phyloP scores from a whole-genome alignment of 2,329 filamentous ascomycete genomes.

The Ceratocystis eucalypticola region DNA sequence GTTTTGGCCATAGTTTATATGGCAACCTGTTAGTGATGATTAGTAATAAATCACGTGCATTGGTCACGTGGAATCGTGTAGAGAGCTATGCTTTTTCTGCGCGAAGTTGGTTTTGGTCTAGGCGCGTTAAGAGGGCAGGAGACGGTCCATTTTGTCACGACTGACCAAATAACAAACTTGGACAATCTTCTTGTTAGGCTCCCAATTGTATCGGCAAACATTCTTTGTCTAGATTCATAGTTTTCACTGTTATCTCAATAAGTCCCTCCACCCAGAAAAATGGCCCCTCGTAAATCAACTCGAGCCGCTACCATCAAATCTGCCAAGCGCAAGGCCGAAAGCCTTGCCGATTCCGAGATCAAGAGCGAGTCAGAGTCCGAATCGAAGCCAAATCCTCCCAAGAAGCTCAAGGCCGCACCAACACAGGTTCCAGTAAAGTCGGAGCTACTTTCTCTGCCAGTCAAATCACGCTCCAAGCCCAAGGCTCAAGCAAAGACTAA shows the following conservation, averaged over 20 bases:
- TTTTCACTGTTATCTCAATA: not conserved
- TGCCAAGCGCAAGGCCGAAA: slow-evolving; percentile 20
- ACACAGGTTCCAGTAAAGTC: not conserved
- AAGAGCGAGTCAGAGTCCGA: slow-evolving; percentile 21
- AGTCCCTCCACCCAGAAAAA: not conserved
- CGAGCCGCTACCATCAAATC: slow-evolving; percentile 6
- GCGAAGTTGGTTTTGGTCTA: not conserved
- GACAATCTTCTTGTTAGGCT: too few species aligned
- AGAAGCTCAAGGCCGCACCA: slow-evolving; percentile 31
- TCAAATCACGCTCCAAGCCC: slow-evolving; percentile 11
- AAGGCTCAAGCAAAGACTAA: slow-evolving; percentile 29
- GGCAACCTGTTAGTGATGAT: not conserved
- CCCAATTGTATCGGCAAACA: too few species aligned
- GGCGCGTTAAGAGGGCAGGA: not conserved
- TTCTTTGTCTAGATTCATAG: too few species aligned
- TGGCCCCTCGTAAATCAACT: slow-evolving; percentile 15
- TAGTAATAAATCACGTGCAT: not conserved
- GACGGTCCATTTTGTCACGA: too few species aligned
- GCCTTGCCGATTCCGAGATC: slow-evolving; percentile 20
- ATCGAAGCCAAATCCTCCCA: slow-evolving; percentile 25
- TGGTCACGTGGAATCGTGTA: slow-evolving; percentile 10
- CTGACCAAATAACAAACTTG: too few species aligned
- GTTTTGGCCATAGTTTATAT: not conserved
- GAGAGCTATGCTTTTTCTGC: not conserved
- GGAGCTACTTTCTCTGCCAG: slow-evolving; percentile 12